Conservation (phyloP, 306 rosid genomes). For the Trichosanthes truncata region DNA sequence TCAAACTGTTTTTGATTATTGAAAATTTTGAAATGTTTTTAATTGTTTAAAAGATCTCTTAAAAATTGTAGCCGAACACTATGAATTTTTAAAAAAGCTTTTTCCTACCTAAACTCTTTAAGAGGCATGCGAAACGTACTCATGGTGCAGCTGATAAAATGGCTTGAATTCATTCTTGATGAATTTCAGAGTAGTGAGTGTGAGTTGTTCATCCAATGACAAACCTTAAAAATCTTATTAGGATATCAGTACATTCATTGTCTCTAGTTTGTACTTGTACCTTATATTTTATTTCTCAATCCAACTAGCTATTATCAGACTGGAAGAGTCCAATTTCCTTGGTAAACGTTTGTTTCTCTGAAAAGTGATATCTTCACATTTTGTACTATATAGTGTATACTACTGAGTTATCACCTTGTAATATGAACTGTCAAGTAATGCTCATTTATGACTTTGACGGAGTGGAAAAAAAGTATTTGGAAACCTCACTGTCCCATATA, state of each 20-base stretch:
- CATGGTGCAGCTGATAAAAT: not conserved
- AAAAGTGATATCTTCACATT: not conserved
- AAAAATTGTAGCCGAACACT: not conserved
- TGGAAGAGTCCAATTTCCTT: not conserved
- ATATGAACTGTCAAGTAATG: not conserved
- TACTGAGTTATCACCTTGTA: not conserved
- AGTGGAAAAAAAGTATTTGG: not conserved
- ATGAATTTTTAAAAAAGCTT: not conserved
- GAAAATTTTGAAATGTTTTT: not conserved
- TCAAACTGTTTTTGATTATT: not conserved
- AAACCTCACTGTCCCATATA: not conserved
- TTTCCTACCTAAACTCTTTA: not conserved
- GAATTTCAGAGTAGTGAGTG: not conserved
- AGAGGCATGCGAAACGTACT: not conserved
- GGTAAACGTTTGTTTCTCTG: not conserved
- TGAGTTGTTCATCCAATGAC: not conserved
- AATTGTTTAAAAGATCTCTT: not conserved
- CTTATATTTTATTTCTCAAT: slow-evolving; percentile 7
- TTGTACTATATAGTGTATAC: not conserved
- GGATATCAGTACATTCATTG: not conserved
- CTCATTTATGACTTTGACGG: not conserved
- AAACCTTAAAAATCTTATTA: not conserved
- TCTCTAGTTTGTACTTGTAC: not conserved
- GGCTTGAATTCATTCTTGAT: not conserved
- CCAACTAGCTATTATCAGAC: not conserved